A percentile compares a stretch with the other conserved stretches of the same genome.
Conservation (phyloP, 179 eudicot species). For the Corrigiola litoralis region DNA sequence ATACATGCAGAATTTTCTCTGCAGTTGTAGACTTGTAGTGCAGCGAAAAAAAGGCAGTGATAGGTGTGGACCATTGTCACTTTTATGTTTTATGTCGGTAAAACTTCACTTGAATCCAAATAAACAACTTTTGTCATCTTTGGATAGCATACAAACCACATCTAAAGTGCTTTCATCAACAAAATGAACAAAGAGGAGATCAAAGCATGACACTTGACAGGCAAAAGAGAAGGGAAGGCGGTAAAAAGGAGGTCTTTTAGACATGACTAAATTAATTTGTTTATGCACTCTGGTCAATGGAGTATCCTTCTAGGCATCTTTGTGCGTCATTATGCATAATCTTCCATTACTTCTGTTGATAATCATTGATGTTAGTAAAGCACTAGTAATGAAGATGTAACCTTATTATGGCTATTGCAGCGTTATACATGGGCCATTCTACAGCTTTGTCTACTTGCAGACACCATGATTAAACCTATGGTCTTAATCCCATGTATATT, state of each 20-base stretch:
- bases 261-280: background rate
- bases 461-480: slow-evolving; percentile 28
- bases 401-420: background rate
- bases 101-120: slow-evolving; percentile 35
- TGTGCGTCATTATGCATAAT: slow-evolving; percentile 9
- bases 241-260: background rate
- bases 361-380: background rate
- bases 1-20: background rate
- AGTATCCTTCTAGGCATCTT: slow-evolving; percentile 7
- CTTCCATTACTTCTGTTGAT: background rate
- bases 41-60: background rate
- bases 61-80: slow-evolving; percentile 12
- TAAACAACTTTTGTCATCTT: slow-evolving; percentile 33
- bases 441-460: slow-evolving; percentile 15
- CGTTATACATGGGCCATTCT: slow-evolving; percentile 11
- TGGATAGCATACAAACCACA: background rate
- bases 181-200: background rate
- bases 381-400: background rate
- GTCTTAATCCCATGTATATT: slow-evolving; percentile 15
- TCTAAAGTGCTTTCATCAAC: slow-evolving; percentile 12
- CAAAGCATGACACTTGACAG: background rate
- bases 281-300: background rate
- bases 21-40: background rate
- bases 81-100: slow-evolving; percentile 29
- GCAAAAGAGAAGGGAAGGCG: background rate